Evolutionary conservation across 2,329 filamentous ascomycete species (phyloP), one percentile per base, ranked within the genome.

Genomic region (Bimuria novae-zelandiae): DNA sequence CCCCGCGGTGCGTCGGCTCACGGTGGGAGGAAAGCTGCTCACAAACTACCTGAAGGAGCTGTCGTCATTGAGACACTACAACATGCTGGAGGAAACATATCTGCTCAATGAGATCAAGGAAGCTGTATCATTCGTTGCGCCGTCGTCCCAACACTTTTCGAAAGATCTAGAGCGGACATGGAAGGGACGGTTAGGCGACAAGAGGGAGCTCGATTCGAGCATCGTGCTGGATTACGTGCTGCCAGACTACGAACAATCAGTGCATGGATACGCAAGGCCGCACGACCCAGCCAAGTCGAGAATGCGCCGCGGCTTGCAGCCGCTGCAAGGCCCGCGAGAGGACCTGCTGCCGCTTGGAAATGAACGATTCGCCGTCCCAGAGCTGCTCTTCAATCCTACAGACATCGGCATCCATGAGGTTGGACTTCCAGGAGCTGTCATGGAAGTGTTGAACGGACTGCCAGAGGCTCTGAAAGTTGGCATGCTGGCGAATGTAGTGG

Each of bases 71-170:
- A 88, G 94, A 6, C 92, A 97, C 68, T 96, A 95, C 74, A 93
- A 97, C 71, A 92, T 99, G 85, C 86, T 94, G 57, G 92, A 96
- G 72, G 94, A 99, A 65, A 88, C 89, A 0, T 88, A 95, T 72
- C 88, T 97, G 45, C 91, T 97, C 70, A 96, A 96, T 66, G 90
- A 97, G 72, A 92, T 97, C 74, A 99, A 99, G 70, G 94, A 99
- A 71, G 82, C 88, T 4, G 86, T 89, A 0, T 96, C 90, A 69
- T 97, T 89, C 64, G 86, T 97, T 10, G 89, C 89, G 2, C 77
- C 84, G 1, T 85, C 95, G 67, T 42, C 61, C 17, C 59, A 67
- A 30, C 57, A 67, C 8, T 97, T 97, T 72, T 78, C 80, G 22
- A 68, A 72, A 6, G 90, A 97, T 62, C 82, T 99, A 30, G 92